Evolutionary conservation across 805 yeast species (phyloP).

Genomic region (Lipomyces anomalus): DNA sequence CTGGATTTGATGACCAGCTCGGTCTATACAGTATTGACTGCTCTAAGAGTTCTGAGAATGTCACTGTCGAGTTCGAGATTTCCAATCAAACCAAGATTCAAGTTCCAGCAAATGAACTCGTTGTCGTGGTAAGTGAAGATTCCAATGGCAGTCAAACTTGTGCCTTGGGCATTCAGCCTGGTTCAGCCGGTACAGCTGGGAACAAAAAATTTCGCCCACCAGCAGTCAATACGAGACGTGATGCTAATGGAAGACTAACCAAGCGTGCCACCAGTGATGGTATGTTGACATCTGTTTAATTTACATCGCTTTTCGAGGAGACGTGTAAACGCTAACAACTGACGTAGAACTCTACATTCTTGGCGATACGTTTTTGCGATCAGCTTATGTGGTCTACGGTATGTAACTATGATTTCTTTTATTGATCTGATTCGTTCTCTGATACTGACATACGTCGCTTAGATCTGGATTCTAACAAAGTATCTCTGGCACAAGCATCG

Average conservation of each 20-base stretch:
- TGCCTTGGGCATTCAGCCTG: conserved; percentile 25
- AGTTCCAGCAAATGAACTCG: conserved; percentile 39
- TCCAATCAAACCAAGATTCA: conserved; percentile 41
- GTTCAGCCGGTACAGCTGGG: background rate
- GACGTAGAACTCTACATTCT: conserved; percentile 36
- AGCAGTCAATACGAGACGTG: conserved; percentile 17
- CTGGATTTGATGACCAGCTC: conserved; percentile 34
- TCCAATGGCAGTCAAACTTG: conserved; percentile 24
- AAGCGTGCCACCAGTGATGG: too few relatives aligned
- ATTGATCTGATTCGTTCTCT: too few relatives aligned
- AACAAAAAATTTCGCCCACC: conserved; percentile 1
- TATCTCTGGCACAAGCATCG: conserved; percentile 51
- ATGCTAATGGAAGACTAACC: too few relatives aligned
- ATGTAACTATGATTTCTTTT: too few relatives aligned
- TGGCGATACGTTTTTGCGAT: conserved; percentile 55
- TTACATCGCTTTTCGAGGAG: too few relatives aligned
- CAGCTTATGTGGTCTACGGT: conserved; percentile 61
- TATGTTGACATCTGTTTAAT: too few relatives aligned
- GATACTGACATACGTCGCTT: too few relatives aligned
- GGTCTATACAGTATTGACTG: conserved; percentile 43
- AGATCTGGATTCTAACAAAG: conserved; percentile 50
- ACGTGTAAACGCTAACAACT: too few relatives aligned
- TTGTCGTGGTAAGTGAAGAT: conserved; percentile 16
- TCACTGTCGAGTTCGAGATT: conserved; percentile 42
- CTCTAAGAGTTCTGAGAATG: conserved; percentile 20